Conservation (phyloP, 2,329 filamentous ascomycete species). For the Aspergillus uvarum region DNA sequence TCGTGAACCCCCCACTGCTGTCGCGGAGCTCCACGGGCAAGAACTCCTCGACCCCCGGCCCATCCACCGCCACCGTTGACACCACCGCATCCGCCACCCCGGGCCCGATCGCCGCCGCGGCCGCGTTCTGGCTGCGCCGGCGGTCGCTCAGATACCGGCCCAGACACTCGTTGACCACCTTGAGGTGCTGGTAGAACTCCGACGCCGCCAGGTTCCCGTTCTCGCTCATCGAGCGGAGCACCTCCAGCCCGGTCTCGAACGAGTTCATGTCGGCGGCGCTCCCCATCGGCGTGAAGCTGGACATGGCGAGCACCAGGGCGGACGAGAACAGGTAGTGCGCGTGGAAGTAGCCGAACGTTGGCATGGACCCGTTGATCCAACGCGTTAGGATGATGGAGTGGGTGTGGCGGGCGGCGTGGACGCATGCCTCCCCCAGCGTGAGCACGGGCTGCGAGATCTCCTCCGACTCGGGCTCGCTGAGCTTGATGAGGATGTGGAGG, state of each 20-base stretch:
- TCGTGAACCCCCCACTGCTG: constrained; percentile 31
- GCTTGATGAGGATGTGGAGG: constrained; percentile 39
- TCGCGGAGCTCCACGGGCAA: not conserved
- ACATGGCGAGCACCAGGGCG: constrained; percentile 39
- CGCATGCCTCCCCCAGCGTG: constrained; percentile 40
- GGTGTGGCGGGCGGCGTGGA: constrained; percentile 39
- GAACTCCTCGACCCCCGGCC: not conserved
- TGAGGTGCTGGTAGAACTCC: constrained; percentile 36
- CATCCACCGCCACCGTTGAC: not conserved
- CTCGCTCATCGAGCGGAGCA: constrained; percentile 35
- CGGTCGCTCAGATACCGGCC: constrained; percentile 21
- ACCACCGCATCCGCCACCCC: not conserved
- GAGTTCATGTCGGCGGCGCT: constrained; percentile 30
- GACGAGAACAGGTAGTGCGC: constrained; percentile 43
- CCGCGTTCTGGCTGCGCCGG: not conserved
- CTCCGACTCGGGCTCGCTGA: constrained; percentile 24
- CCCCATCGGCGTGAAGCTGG: constrained; percentile 35
- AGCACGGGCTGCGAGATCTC: constrained; percentile 39
- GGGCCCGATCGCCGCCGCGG: not conserved
- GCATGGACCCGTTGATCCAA: constrained; percentile 41
- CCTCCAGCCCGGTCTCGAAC: constrained; percentile 35
- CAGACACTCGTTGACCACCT: constrained; percentile 34
- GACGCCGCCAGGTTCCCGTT: constrained; percentile 38
- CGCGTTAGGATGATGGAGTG: constrained; percentile 39
- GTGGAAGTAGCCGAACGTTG: constrained; percentile 43